A percentile compares a stretch with the other conserved stretches of the same genome.
phyloP scores from a whole-genome alignment of 345 rosid species.

The Citrus glauca region DNA sequence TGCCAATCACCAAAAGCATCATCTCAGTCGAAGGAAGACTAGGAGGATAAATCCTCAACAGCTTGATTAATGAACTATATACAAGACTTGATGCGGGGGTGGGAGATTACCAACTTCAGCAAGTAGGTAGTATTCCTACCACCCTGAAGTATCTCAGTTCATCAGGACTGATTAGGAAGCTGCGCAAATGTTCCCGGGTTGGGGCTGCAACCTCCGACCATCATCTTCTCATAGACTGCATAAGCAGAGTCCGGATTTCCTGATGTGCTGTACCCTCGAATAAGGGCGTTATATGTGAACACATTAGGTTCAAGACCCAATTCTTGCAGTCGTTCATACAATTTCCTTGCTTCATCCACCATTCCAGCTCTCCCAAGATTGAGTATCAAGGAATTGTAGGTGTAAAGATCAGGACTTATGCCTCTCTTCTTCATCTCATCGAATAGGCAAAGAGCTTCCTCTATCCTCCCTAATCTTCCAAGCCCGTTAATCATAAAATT shows the following conservation, averaged over 20 bases:
- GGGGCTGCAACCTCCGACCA: conserved; percentile 78
- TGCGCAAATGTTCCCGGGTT: conserved; percentile 81
- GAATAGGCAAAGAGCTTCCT: conserved; percentile 63
- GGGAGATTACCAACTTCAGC: not conserved
- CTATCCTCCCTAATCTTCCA: conserved; percentile 56
- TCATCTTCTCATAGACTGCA: conserved; percentile 72
- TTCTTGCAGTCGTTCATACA: conserved; percentile 56
- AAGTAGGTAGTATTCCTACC: not conserved
- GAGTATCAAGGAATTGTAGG: conserved; percentile 75
- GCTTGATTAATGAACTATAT: not conserved
- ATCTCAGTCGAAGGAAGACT: not conserved
- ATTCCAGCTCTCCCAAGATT: conserved; percentile 58
- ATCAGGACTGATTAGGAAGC: conserved; percentile 58
- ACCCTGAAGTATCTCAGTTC: not conserved
- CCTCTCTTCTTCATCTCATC: conserved; percentile 64
- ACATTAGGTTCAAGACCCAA: conserved; percentile 78
- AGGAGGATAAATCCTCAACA: not conserved
- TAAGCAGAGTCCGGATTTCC: conserved; percentile 70
- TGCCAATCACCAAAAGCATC: not conserved
- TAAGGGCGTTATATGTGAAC: conserved; percentile 81
- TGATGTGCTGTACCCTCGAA: conserved; percentile 66
- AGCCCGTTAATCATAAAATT: conserved; percentile 77
- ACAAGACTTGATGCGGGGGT: not conserved
- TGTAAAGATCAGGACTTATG: conserved; percentile 68
- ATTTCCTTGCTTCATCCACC: conserved; percentile 62